Percentiles rank a stretch among this genome's conserved stretches.
phyloP scores from a whole-genome alignment of 129 eudicot species.

The Apium graveolens region DNA sequence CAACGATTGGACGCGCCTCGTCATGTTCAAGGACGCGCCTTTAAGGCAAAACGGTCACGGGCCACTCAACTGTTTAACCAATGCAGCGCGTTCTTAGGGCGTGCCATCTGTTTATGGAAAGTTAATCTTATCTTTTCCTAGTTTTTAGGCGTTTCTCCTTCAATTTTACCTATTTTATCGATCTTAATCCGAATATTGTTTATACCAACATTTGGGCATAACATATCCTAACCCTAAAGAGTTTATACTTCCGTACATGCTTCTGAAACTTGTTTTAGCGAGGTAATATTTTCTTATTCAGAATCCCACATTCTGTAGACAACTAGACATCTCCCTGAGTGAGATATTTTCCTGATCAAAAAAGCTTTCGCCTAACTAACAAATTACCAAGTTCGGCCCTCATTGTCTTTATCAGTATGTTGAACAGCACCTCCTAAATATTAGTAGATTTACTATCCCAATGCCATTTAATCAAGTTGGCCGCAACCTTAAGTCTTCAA shows the following conservation, averaged over 20 bases:
- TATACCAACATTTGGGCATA: no score
- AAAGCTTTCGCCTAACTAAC: conserved; percentile 84
- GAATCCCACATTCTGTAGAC: conserved; percentile 56
- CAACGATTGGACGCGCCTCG: no score
- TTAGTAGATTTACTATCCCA: conserved; percentile 75
- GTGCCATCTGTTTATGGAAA: no score
- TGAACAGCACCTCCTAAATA: conserved; percentile 55
- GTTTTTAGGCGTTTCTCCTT: no score
- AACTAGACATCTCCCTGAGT: conserved; percentile 60
- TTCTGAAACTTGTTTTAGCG: conserved; percentile 49
- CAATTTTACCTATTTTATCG: no score
- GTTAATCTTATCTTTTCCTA: no score
- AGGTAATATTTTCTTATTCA: conserved; percentile 36
- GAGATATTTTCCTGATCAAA: conserved; percentile 53
- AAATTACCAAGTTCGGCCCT: conserved; percentile 62
- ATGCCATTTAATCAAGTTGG: conserved; percentile 76
- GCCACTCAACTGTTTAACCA: no score
- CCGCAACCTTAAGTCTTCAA: conserved; percentile 83
- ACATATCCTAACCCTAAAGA: conserved; percentile 50
- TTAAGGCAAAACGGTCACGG: no score
- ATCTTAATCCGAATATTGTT: no score
- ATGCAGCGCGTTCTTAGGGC: no score
- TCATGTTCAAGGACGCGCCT: no score
- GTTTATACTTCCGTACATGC: conserved; percentile 69
- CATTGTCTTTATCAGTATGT: conserved; percentile 68